Evolutionary conservation across 257 asterid genomes (phyloP).

Genomic region (Linaria vulgaris): DNA sequence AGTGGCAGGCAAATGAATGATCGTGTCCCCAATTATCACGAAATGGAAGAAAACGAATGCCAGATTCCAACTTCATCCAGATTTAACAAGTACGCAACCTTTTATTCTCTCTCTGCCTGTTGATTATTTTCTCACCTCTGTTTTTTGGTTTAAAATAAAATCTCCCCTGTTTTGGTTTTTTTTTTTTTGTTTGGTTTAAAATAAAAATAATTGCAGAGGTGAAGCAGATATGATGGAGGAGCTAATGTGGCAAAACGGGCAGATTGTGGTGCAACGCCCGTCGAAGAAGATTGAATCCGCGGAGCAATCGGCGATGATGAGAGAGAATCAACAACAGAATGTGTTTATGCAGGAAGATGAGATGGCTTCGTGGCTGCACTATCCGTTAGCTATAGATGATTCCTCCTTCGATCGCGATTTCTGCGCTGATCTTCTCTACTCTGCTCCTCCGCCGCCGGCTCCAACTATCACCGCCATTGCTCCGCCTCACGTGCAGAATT

Average conservation of each 20-base stretch:
- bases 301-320: conserved; percentile 29
- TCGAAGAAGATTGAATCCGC: conserved; percentile 34
- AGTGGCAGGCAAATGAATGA: conserved; percentile 40
- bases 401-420: conserved; percentile 36
- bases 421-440: conserved; percentile 59
- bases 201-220: too few species aligned
- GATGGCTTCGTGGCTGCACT: conserved; percentile 88
- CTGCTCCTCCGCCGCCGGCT: conserved; percentile 39
- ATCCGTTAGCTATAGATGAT: conserved; percentile 71
- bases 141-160: too few species aligned
- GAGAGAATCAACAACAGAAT: conserved; percentile 45
- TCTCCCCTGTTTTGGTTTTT: conserved; percentile 12
- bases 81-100: too few species aligned
- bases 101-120: too few species aligned
- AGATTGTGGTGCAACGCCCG: conserved; percentile 49
- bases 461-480: conserved; percentile 22
- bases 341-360: conserved; percentile 87
- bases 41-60: conserved; percentile 46
- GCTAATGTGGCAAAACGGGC: conserved; percentile 75
- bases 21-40: conserved; percentile 58
- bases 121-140: too few species aligned
- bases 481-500: conserved; percentile 31
- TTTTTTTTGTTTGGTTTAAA: background rate
- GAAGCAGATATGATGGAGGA: conserved; percentile 76
- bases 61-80: conserved; percentile 14